phyloP scores from a whole-genome alignment of 768 basidiomycete species.

The Hemileccinum rubropunctum region DNA sequence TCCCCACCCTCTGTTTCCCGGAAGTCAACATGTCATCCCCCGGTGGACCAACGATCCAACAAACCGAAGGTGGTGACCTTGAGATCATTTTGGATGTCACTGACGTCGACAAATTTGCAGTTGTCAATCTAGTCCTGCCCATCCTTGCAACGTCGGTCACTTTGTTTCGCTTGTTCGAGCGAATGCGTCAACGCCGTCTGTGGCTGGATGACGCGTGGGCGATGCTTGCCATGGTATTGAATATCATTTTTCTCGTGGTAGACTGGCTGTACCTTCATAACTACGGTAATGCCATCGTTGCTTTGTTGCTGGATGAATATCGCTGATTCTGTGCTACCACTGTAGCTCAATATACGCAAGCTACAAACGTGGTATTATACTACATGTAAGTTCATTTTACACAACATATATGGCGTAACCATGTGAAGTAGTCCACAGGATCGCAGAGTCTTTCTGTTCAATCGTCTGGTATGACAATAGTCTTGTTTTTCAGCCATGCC shows the following conservation, averaged over 20 bases:
- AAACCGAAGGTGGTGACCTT: background rate
- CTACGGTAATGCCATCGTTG: background rate
- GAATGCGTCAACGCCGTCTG: background rate
- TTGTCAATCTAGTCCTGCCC: background rate
- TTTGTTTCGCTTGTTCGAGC: background rate
- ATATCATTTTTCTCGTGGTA: background rate
- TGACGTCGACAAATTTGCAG: background rate
- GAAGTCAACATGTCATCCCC: background rate
- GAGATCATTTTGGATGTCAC: background rate
- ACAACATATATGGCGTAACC: background rate
- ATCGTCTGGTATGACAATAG: background rate
- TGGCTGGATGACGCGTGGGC: background rate
- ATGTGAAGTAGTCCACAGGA: background rate
- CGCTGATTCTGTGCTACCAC: background rate
- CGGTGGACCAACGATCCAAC: background rate
- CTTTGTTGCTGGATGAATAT: background rate
- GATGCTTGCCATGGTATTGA: slow-evolving; percentile 1
- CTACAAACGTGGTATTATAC: background rate
- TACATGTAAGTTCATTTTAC: background rate
- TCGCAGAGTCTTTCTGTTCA: background rate
- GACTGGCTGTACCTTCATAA: slow-evolving; percentile 1
- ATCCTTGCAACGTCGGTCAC: background rate
- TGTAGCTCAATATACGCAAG: background rate
- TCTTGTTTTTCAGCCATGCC: background rate
- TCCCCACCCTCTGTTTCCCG: background rate